Base-by-base conservation (phyloP, 2,329 filamentous ascomycete genomes). In the Hirsutella rhossiliensis region DNA sequence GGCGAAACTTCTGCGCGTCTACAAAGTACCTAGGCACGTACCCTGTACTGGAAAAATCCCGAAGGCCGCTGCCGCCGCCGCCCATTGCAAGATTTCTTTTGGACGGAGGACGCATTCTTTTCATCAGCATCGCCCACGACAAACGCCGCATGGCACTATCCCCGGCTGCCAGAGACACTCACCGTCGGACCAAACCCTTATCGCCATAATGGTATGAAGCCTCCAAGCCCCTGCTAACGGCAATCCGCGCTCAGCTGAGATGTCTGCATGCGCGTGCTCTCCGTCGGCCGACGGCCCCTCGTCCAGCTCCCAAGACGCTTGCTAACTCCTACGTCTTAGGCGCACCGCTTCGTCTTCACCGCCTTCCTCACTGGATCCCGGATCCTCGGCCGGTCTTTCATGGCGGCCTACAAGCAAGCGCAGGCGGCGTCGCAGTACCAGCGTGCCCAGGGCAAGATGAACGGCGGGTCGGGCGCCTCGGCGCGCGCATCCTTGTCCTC, bases 381-480 rank as follows among this genome's bases (percentile, higher is more conserved):
- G 56, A 92, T 97, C 55, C 79, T 98, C 63, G 88, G 89, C 52
- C 87, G 89, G 55, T 89, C 92, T 56, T 92, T 97, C 62, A 72
- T 81, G 57, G 92, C 96, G 69, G 92, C 92, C 52, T 98, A 94
- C 71, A 88, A 87, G 63, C 92, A 98, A 72, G 92, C 92, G 41
- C 80, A 87, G 47, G 90, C 90, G 30, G 84, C 88, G 4, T 85
- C 84, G 50, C 78, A 85, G 62, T 92, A 94, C 64, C 80, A 83
- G 54, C 82, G 82, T 52, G 79, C 85, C 43, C 80, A 82, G 52
- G 75, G 75, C 50, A 84, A 83, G 56, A 56, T 67, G 42, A 75
- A 75, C 52, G 73, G 75, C 48, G 72, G 75, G 48, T 64, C 73
- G 28, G 50, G 74, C 48, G 63, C 74, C 23, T 52, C 58, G 3